A percentile compares a stretch with the other conserved stretches of the same genome.
Evolutionary conservation across 1,284 basidiomycete species (phyloP).

Genomic region (Trichosporon sp.): DNA sequence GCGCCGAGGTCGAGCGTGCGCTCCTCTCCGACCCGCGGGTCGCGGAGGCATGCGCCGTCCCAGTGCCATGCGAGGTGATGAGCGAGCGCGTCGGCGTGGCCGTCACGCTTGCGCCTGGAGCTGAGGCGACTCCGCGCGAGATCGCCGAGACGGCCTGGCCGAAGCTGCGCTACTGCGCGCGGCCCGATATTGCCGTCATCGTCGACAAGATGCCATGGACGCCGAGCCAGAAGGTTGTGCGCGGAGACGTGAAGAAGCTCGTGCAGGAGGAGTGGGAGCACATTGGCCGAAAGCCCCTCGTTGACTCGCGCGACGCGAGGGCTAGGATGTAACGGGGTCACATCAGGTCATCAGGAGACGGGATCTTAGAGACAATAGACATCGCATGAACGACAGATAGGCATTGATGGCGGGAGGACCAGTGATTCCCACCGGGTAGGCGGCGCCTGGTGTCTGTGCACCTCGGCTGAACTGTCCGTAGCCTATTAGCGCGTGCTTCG

Average conservation of each 20-base stretch:
- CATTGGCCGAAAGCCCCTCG: conserved; percentile 27
- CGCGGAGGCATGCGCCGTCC: conserved; percentile 43
- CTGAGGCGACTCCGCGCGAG: conserved; percentile 15
- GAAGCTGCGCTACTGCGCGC: conserved; percentile 26
- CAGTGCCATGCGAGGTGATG: conserved; percentile 41
- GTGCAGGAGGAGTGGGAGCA: conserved; percentile 14
- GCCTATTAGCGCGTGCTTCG: background rate
- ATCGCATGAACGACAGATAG: background rate
- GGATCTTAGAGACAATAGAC: conserved; percentile 1
- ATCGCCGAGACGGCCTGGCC: conserved; percentile 13
- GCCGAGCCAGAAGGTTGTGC: conserved; percentile 47
- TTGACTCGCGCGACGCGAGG: conserved; percentile 21
- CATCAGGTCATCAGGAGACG: background rate
- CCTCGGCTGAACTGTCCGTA: background rate
- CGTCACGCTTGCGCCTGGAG: conserved; percentile 37
- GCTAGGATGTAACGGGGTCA: background rate
- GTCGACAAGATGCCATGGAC: conserved; percentile 31
- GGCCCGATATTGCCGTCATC: conserved; percentile 24
- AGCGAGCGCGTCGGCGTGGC: conserved; percentile 48
- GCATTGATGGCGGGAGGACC: background rate
- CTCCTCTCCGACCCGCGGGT: conserved; percentile 40
- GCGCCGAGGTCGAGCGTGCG: conserved; percentile 47
- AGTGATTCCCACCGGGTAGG: background rate
- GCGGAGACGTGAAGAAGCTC: conserved; percentile 39
- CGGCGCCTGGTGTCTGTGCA: background rate